These are phyloP conservation scores for Populus ilicifolia DNA, from an alignment of 345 rosid genomes.

Conservation along the genomic window DNA sequence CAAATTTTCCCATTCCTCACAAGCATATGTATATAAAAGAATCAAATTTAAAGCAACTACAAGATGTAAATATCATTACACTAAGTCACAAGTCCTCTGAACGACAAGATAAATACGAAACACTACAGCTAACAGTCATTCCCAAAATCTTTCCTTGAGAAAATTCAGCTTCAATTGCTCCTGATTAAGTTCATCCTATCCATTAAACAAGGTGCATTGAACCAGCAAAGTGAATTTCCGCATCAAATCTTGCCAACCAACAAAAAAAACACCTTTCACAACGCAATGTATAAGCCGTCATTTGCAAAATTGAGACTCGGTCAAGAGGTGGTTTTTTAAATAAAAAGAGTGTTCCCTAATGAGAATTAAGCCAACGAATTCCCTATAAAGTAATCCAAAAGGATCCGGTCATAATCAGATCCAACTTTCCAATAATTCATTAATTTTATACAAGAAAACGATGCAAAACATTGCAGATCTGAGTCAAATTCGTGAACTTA, in stretches of 20 bases:
- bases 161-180: background rate
- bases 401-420: background rate
- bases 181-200: background rate
- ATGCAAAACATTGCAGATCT: conserved; percentile 32
- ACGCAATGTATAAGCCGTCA: background rate
- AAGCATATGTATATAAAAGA: background rate
- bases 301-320: background rate
- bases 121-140: too few relatives aligned
- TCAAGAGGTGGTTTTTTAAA: too few relatives aligned
- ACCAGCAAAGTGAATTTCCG: background rate
- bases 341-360: background rate
- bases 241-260: background rate
- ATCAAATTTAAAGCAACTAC: background rate
- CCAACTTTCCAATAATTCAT: background rate
- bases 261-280: background rate
- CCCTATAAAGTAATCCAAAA: background rate
- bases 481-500: background rate
- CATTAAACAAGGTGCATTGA: background rate
- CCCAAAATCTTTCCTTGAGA: background rate
- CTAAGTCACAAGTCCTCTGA: background rate
- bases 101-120: too few relatives aligned
- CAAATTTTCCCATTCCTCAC: background rate
- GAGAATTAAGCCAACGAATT: background rate
- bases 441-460: too few relatives aligned
- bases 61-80: background rate